phyloP scores from a whole-genome alignment of 1,139 yeast species.

The Pichia kudriavzevii region DNA sequence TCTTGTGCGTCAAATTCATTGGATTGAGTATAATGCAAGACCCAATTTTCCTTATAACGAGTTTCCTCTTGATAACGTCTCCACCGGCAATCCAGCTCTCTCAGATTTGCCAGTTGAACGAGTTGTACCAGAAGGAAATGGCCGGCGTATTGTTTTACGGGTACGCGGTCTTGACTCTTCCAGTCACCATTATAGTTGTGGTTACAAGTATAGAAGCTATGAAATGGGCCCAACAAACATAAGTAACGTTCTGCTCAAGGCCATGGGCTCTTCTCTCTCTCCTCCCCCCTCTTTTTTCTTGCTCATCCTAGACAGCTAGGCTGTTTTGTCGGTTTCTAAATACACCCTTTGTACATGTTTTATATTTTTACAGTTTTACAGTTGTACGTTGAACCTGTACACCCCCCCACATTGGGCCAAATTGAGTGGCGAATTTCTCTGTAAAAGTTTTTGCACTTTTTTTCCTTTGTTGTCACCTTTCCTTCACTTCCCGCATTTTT shows the following conservation, averaged over 20 bases:
- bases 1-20: slow-evolving; percentile 57
- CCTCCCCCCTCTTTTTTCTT: no score
- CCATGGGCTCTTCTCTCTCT: no score
- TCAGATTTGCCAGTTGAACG: slow-evolving; percentile 73
- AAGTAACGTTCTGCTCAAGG: neutral
- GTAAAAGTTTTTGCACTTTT: no score
- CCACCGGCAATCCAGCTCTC: slow-evolving; percentile 85
- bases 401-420: no score
- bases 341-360: no score
- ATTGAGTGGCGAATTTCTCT: no score
- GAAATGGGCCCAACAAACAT: slow-evolving; percentile 29
- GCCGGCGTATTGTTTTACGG: slow-evolving; percentile 87
- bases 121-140: slow-evolving; percentile 74
- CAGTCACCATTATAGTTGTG: slow-evolving; percentile 68
- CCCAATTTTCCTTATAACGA: slow-evolving; percentile 72
- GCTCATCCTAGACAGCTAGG: no score
- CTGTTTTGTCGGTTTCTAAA: no score
- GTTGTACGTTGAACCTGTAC: no score
- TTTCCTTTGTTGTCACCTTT: no score
- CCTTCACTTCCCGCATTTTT: no score
- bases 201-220: slow-evolving; percentile 62
- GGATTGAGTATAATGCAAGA: slow-evolving; percentile 69
- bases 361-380: no score
- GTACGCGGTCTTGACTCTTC: slow-evolving; percentile 66
- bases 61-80: slow-evolving; percentile 65